Evolutionary conservation across 441 rosid species (phyloP).

Genomic region (Flueggea neowawraea): DNA sequence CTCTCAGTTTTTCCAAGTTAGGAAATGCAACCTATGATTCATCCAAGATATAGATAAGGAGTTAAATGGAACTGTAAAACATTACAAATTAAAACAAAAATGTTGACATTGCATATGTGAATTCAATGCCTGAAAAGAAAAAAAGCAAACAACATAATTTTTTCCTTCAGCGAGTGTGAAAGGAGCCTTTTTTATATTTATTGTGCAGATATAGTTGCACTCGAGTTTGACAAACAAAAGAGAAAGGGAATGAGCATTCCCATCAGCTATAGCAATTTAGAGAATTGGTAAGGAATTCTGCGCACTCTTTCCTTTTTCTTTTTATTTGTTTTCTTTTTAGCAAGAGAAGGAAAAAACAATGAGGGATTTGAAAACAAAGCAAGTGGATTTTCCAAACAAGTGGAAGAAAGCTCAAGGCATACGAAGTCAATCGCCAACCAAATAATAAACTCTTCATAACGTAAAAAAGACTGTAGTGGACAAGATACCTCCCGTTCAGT

Average conservation of each 20-base stretch:
- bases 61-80: neutral
- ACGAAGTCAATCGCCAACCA: neutral
- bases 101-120: too few relatives aligned
- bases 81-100: too few relatives aligned
- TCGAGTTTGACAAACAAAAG: neutral
- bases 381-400: too few relatives aligned
- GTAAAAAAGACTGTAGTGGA: neutral
- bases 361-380: too few relatives aligned
- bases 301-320: too few relatives aligned
- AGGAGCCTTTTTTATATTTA: neutral
- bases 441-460: neutral
- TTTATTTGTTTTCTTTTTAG: too few relatives aligned
- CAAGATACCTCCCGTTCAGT: neutral
- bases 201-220: neutral
- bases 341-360: too few relatives aligned
- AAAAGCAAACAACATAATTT: neutral
- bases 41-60: neutral
- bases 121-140: neutral
- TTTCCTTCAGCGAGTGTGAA: neutral
- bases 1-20: constrained; percentile 3
- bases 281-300: too few relatives aligned
- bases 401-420: too few relatives aligned
- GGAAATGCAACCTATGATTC: constrained; percentile 10
- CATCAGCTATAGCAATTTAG: too few relatives aligned
- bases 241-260: neutral